Evolutionary conservation across 176 grass and related monocot genomes (phyloP), one percentile per base, ranked within the genome.

Genomic region (Rhynchospora breviuscula): DNA sequence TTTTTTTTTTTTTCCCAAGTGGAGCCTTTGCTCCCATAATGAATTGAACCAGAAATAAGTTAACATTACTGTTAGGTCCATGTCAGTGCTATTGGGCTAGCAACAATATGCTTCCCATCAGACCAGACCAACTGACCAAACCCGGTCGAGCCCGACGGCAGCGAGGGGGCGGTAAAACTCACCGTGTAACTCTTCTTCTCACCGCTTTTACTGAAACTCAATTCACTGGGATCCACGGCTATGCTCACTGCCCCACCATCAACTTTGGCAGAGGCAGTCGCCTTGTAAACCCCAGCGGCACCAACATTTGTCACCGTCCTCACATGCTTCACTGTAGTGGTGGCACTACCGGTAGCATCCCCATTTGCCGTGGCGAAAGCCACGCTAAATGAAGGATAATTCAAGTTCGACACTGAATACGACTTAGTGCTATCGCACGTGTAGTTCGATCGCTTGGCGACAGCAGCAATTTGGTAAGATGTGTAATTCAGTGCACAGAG

Each of bases 351-450:
- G 10, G 13, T 60, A 51, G 67, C 85, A 25, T 87, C 82, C 68
- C 91, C 90, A 85, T 67, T 92, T 11, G 51, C 86, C 21, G 90
- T 89, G 10, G 85, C 81, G 79, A 93, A 98, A 0, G 67, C 81
- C 17, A 93, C 86, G 3, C 87, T 76, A 71, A 98, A 98, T 60
- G 95, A 98, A 49, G 95, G 95, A 85, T 98, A 98, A 85, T 98
- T 98, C 63, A 98, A 89, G 15, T 74, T 43, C 15, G 87, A 59
- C 2, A 94, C 62, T 18, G 90, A 58, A 86, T 98, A 98, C 15
- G 83, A 51, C 81, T 52, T 91, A 67, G 68, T 78, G 2, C 54
- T 89, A 19, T 57, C 74, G 79, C 95, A 98, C 2, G 72, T 7
- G 63, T 84, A 86, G 75, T 33, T 63, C 47, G 59, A 54, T 35